Evolutionary conservation across 139 green algal species (phyloP), one percentile per base, ranked within the genome.

Genomic region (Chlorokybus atmophyticus): DNA sequence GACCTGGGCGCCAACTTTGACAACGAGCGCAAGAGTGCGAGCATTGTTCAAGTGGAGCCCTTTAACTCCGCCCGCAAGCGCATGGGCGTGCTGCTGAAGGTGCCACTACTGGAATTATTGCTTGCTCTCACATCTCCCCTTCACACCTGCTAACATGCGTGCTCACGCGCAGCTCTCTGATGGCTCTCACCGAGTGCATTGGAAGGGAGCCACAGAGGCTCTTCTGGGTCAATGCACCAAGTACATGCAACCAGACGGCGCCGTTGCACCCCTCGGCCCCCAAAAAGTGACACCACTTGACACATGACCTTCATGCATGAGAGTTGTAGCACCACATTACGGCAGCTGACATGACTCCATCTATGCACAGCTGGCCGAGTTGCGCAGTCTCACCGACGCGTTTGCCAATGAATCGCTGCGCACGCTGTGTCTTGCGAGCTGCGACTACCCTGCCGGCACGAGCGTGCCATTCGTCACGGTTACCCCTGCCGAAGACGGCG

Each of bases 201-300:
- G 85, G 74, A 96, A 98, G 79, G 88, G 90, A 44, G 90, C 90
- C 1, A 80, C 85, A 1, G 90, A 98, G 70, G 90, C 89, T 62
- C 81, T 98, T 65, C 71, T 98, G 48, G 64, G 73, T 26, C 66
- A 75, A 47, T 96, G 83, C 35, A 44, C 35, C 10, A 44, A 21
- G 35, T 10, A 21, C 35, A 44, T 14, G 35, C 35, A 44, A 14
- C 10, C 35, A 14, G 35, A 14, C 35, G 14, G 14, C 10, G 35
- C 14, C 35, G 35, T 44, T 14, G 10, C 35, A 44, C 35, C n/a
- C n/a, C n/a, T n/a, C n/a, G n/a, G n/a, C n/a, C n/a, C n/a, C n/a
- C n/a, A n/a, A n/a, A n/a, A n/a, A n/a, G n/a, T n/a, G n/a, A n/a
- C n/a, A n/a, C n/a, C n/a, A n/a, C n/a, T n/a, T n/a, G n/a, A n/a